A percentile compares a stretch with the other conserved stretches of the same genome.
Conservation (phyloP, 768 basidiomycete genomes). For the Tricholoma bakamatsutake region DNA sequence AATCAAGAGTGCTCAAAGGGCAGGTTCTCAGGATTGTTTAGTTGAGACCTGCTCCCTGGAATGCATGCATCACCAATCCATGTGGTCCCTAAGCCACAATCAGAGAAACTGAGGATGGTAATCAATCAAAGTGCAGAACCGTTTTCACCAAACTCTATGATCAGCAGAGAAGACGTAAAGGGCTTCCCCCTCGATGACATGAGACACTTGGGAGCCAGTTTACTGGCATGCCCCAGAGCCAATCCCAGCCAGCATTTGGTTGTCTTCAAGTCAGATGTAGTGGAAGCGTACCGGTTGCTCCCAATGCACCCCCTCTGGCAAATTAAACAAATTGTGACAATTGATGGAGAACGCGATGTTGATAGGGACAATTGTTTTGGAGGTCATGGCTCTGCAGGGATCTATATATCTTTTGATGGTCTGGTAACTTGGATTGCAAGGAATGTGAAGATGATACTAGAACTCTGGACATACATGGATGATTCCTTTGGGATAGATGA, state of each 20-base stretch:
- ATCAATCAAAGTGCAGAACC: background rate
- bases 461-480: background rate
- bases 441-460: background rate
- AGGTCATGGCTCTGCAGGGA: constrained; percentile 7
- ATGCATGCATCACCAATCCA: constrained; percentile 23
- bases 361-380: too few species aligned
- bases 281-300: too few species aligned
- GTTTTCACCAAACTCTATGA: background rate
- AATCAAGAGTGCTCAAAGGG: too few species aligned
- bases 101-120: background rate
- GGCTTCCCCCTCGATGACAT: constrained; percentile 2
- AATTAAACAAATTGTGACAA: too few species aligned
- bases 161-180: too few species aligned
- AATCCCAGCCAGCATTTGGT: constrained; percentile 5
- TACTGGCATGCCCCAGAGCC: background rate
- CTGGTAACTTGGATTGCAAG: background rate
- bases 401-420: constrained; percentile 21
- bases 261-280: background rate
- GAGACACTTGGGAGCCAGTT: background rate
- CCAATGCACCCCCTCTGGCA: too few species aligned
- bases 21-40: too few species aligned
- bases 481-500: constrained; percentile 16
- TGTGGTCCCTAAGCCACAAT: constrained; percentile 28
- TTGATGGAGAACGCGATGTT: too few species aligned
- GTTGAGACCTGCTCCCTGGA: constrained; percentile 1